Base-by-base conservation (phyloP, 2,329 filamentous ascomycete genomes). In the Talaromyces piceae region DNA sequence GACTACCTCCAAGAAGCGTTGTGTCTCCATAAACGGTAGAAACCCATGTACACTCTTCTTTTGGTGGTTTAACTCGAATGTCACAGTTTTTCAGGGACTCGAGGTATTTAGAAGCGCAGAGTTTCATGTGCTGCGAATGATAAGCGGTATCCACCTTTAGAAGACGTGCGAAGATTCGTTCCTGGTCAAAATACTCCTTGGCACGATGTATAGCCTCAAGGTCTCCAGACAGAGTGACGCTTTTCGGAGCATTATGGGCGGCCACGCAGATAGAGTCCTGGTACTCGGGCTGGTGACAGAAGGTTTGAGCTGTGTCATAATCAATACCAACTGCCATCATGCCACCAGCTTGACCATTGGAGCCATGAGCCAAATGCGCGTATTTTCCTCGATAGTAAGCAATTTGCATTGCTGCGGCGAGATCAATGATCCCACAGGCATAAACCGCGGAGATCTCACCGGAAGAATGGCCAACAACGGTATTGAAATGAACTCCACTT, bases 371-470 rank as follows among this genome's bases (percentile, higher is more conserved):
- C 5, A 59, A 49, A 1, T 56, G 54, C 7, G 65, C 57, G 45
- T 63, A 60, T 9, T 69, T 56, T 0, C 75, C 75, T 0, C 77
- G 70, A 47, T 73, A 73, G 55, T 75, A 78, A 0, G 75, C 73
- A 16, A 71, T 63, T 0, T 58, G 58, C 3, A 78, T 73, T 3
- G 76, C 75, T 9, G 74, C 70, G 1, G 58, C 45, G 1, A 63
- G 64, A 0, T 62, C 63, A 2, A 81, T 49, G 16, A 69, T 61
- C 0, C 75, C 76, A 0, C 74, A 70, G 0, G 75, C 74, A 54
- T 77, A 80, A 0, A 73, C 77, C 0, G 75, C 75, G 0, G 61
- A 74, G 16, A 77, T 77, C 57, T 78, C 75, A 7, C 75, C 75
- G 0, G 69, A 72, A 0, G 73, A 76, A 57, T 77, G 75, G n/a